Base-by-base conservation (phyloP, 2,329 filamentous ascomycete genomes). In the Beauveria pseudobassiana region DNA sequence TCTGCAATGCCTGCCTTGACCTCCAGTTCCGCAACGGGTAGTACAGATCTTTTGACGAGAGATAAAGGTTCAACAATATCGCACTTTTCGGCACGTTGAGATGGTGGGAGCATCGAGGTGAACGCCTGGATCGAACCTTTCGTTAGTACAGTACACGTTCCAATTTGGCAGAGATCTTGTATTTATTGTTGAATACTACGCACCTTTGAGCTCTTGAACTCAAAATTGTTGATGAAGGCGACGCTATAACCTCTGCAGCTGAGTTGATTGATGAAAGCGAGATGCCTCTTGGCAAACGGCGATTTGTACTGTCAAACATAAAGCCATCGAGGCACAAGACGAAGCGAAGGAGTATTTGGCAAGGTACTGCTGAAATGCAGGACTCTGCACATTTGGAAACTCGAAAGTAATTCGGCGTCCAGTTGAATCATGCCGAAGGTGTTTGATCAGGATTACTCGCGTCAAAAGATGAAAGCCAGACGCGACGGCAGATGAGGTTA, bases 391-490 rank as follows among this genome's bases (percentile, higher is more conserved):
- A 5, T 9, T 49, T 12, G 38, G 54, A 45, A 63, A 62, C 40
- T 59, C 49, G 16, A 63, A 59, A 18, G 42, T 56, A 1, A 62
- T 62, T 2, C 22, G n/a, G 3, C 40, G 20, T 53, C 49, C 16
- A 61, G 24, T 9, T 45, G 22, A 16, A 56, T 53, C 28, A 26
- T 59, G 55, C 34, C 75, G 67, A 4, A 91, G 76, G 71, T 93
- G 89, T 26, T 82, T 79, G 54, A 90, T 82, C 59, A 92, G 78
- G 5, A 85, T 79, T 9, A 81, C 77, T 54, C 89, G 80, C 14
- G 86, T 82, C 9, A 91, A 77, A 1, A 81, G 75, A 51, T 63
- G 59, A 1, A 50, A 62, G 0, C 52, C 61, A 3, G 59, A 28
- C 26, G 68, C 60, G 5, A 65, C 61, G 2, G 65, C 50, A 4